Evolutionary conservation across 1,139 yeast species (phyloP).

Genomic region (Diutina sp.): DNA sequence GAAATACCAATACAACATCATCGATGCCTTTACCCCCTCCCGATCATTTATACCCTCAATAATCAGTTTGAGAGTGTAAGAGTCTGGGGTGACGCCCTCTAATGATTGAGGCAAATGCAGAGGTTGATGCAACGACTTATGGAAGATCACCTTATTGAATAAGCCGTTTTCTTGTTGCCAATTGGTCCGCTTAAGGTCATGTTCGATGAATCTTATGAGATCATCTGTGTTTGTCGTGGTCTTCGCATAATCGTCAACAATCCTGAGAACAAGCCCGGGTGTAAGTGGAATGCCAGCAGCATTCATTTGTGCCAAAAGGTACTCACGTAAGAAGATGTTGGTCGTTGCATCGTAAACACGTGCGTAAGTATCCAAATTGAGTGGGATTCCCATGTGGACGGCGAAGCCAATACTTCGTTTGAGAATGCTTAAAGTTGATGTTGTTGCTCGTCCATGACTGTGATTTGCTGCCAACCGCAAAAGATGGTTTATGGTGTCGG

Average conservation of each 20-base stretch:
- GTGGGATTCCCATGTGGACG: slow-evolving; percentile 11
- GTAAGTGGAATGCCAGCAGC: background rate
- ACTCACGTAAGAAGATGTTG: slow-evolving; percentile 26
- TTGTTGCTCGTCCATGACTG: slow-evolving; percentile 18
- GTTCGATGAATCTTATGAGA: slow-evolving; percentile 20
- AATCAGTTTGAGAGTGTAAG: background rate
- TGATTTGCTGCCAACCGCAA: slow-evolving; percentile 21
- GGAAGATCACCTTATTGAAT: background rate
- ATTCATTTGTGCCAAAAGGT: slow-evolving; percentile 17
- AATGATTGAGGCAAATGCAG: background rate
- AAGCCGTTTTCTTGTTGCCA: slow-evolving; percentile 16
- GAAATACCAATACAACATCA: background rate
- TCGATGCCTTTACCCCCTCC: background rate
- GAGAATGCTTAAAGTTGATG: slow-evolving; percentile 24
- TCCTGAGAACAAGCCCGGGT: slow-evolving; percentile 9
- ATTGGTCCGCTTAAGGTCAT: slow-evolving; percentile 15
- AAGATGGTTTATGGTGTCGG: slow-evolving; percentile 27
- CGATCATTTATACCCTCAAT: background rate
- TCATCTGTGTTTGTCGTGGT: slow-evolving; percentile 16
- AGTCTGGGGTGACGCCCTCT: background rate
- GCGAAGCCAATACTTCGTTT: slow-evolving; percentile 14
- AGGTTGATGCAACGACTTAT: background rate
- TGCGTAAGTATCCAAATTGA: slow-evolving; percentile 22
- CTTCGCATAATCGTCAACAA: slow-evolving; percentile 24
- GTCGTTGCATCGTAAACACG: slow-evolving; percentile 26